Evolutionary conservation across 495 filamentous ascomycete genomes (phyloP).

Genomic region (Hyaloscypha variabilis): DNA sequence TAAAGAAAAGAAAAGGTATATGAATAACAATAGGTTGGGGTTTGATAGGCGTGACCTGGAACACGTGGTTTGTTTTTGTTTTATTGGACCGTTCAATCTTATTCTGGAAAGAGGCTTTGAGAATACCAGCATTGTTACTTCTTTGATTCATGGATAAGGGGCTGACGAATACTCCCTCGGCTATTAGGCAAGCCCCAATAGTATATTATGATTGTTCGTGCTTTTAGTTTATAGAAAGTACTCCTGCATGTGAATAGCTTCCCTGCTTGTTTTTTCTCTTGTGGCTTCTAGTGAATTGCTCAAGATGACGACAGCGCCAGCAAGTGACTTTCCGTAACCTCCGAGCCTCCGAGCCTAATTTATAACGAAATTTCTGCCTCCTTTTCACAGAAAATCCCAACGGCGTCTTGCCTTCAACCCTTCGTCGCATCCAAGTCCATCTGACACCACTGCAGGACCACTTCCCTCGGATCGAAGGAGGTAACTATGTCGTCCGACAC

Average conservation of each 20-base stretch:
- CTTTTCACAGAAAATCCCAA: background rate
- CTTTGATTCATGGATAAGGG: background rate
- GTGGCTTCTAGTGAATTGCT: background rate
- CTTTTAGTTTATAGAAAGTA: background rate
- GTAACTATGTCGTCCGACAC: background rate
- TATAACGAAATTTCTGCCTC: background rate
- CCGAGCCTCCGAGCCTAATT: background rate
- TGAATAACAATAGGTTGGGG: background rate
- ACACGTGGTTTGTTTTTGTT: background rate
- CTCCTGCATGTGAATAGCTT: background rate
- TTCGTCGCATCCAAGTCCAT: background rate
- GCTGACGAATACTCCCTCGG: background rate
- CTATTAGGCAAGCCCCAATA: background rate
- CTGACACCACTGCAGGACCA: background rate
- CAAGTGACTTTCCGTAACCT: background rate
- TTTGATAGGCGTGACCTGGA: background rate
- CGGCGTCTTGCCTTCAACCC: background rate
- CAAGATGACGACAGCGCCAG: background rate
- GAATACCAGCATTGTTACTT: background rate
- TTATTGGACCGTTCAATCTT: background rate
- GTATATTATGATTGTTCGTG: background rate
- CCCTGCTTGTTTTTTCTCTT: background rate
- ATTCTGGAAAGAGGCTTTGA: background rate
- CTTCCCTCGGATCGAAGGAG: background rate
- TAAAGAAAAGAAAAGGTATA: slow-evolving; percentile 11